Conservation (phyloP, 2,329 filamentous ascomycete genomes). For the Beauveria sp. region DNA sequence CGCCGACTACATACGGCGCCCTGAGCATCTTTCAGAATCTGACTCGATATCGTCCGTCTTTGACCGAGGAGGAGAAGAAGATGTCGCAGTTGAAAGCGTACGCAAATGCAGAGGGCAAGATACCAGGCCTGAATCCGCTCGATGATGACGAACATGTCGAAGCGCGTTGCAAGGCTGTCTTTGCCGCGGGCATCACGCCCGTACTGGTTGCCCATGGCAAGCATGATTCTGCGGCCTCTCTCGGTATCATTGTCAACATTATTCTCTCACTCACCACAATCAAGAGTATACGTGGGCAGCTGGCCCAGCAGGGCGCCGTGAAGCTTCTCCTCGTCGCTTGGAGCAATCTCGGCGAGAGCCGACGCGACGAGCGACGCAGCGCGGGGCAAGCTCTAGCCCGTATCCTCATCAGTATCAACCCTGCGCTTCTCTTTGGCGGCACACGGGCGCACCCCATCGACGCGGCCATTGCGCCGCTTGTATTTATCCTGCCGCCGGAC, state of each 20-base stretch:
- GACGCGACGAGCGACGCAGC: slow-evolving; percentile 40
- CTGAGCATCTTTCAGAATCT: slow-evolving; percentile 82
- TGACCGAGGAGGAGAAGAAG: slow-evolving; percentile 86
- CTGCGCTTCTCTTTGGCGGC: slow-evolving; percentile 73
- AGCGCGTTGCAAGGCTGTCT: slow-evolving; percentile 66
- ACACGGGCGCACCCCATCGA: slow-evolving; percentile 65
- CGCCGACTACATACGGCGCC: slow-evolving; percentile 73
- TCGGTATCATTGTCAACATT: slow-evolving; percentile 68
- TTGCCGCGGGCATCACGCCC: slow-evolving; percentile 70
- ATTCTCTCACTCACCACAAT: slow-evolving; percentile 69
- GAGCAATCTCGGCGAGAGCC: slow-evolving; percentile 48
- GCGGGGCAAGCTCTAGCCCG: slow-evolving; percentile 77
- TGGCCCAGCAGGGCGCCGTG: slow-evolving; percentile 91
- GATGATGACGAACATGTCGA: slow-evolving; percentile 71
- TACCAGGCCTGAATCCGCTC: slow-evolving; percentile 55
- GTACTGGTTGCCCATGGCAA: slow-evolving; percentile 71
- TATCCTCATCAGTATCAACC: slow-evolving; percentile 81
- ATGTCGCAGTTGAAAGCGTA: slow-evolving; percentile 91
- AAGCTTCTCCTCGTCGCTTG: slow-evolving; percentile 71
- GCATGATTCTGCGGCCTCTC: slow-evolving; percentile 60
- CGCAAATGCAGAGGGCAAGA: slow-evolving; percentile 70
- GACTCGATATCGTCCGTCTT: slow-evolving; percentile 66
- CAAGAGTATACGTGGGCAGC: slow-evolving; percentile 63
- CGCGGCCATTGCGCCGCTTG: slow-evolving; percentile 75
- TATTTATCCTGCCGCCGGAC: slow-evolving; percentile 63